A percentile compares a stretch with the other conserved stretches of the same genome.
These are phyloP conservation scores for Pythium oligandrum DNA, from an alignment of 352 stramenopile species.

Conservation along the genomic window DNA sequence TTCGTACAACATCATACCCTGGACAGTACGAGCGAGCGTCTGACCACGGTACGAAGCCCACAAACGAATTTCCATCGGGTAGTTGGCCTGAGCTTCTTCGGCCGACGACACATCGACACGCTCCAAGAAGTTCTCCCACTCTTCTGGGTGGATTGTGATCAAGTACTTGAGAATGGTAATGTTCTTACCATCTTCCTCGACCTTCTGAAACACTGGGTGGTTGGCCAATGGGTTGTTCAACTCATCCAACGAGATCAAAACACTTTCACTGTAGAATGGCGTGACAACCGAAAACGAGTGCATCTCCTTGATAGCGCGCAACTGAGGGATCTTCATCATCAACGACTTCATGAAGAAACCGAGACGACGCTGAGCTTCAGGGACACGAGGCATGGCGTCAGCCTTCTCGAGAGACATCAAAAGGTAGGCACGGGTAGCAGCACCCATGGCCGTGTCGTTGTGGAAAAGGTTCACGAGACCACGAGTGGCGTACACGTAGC, in stretches of 20 bases:
- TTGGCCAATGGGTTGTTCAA: constrained; percentile 67
- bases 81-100: constrained; percentile 60
- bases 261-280: constrained; percentile 71
- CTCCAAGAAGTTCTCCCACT: constrained; percentile 80
- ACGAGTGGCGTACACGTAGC: constrained; percentile 62
- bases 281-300: constrained; percentile 80
- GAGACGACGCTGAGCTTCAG: constrained; percentile 68
- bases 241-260: constrained; percentile 58
- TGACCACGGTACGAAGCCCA: constrained; percentile 79
- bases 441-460: constrained; percentile 67
- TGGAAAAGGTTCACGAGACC: constrained; percentile 68
- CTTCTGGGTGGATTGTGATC: constrained; percentile 69
- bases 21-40: constrained; percentile 66
- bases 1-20: constrained; percentile 83
- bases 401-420: constrained; percentile 65
- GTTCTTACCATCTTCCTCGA: constrained; percentile 76
- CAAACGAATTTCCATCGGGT: constrained; percentile 63
- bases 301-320: constrained; percentile 73
- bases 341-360: constrained; percentile 82
- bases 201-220: constrained; percentile 64
- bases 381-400: constrained; percentile 65
- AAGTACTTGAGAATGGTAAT: constrained; percentile 81
- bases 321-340: constrained; percentile 72
- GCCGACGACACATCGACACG: constrained; percentile 57
- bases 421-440: constrained; percentile 61